phyloP scores from a whole-genome alignment of 2,329 filamentous ascomycete species.

The Fusarium robinianum region DNA sequence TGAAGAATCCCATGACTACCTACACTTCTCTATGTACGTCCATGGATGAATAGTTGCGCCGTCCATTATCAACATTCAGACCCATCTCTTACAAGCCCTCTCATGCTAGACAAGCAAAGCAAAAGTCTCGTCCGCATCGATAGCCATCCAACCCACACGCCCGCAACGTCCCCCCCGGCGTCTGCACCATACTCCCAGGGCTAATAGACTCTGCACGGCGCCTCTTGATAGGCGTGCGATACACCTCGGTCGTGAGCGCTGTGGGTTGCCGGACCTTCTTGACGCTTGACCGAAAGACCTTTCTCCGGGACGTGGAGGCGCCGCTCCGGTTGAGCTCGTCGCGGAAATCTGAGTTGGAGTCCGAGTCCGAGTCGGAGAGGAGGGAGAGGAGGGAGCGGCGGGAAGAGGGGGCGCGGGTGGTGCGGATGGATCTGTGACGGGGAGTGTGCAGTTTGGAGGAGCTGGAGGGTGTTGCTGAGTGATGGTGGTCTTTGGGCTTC shows the following conservation, averaged over 20 bases:
- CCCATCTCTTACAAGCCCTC: not conserved
- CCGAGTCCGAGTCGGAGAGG: slow-evolving; percentile 48
- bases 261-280: slow-evolving; percentile 38
- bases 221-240: slow-evolving; percentile 36
- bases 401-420: slow-evolving; percentile 38
- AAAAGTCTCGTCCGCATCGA: slow-evolving; percentile 61
- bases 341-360: slow-evolving; percentile 47
- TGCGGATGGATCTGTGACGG: slow-evolving; percentile 30
- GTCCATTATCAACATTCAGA: not conserved
- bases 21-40: no score
- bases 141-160: slow-evolving; percentile 61
- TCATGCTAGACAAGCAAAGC: slow-evolving; percentile 57
- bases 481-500: slow-evolving; percentile 4
- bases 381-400: slow-evolving; percentile 50
- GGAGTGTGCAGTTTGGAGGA: slow-evolving; percentile 37
- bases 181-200: slow-evolving; percentile 41
- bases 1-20: no score
- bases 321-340: slow-evolving; percentile 38
- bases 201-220: slow-evolving; percentile 26
- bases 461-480: slow-evolving; percentile 18
- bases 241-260: slow-evolving; percentile 37
- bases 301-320: slow-evolving; percentile 22
- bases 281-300: slow-evolving; percentile 20
- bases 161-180: slow-evolving; percentile 55
- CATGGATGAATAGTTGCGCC: not conserved